These are phyloP conservation scores for Dalbergia oliveri DNA, from an alignment of 306 rosid species.

Conservation along the genomic window DNA sequence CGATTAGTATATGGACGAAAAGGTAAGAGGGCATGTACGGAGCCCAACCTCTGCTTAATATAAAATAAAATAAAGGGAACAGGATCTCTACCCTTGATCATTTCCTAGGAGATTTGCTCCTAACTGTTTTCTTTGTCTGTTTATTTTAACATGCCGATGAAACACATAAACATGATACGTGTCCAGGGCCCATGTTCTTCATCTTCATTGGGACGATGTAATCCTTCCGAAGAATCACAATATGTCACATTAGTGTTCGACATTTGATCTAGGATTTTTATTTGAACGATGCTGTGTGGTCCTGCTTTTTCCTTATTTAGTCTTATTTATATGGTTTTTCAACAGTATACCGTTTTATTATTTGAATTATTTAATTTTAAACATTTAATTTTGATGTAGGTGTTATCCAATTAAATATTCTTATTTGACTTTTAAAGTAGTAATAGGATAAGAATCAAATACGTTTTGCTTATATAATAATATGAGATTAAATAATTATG, in stretches of 20 bases:
- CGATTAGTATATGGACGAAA: slow-evolving; percentile 44
- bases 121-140: slow-evolving; percentile 70
- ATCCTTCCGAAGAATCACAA: slow-evolving; percentile 23
- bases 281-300: slow-evolving; percentile 63
- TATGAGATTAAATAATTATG: too few species aligned
- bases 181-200: slow-evolving; percentile 71
- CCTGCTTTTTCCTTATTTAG: slow-evolving; percentile 39
- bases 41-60: slow-evolving; percentile 39
- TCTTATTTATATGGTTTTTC: not conserved
- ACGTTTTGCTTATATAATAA: too few species aligned
- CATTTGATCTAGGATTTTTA: slow-evolving; percentile 48
- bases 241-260: slow-evolving; percentile 25
- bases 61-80: slow-evolving; percentile 57
- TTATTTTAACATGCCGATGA: slow-evolving; percentile 50
- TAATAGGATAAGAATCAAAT: too few species aligned
- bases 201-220: slow-evolving; percentile 48
- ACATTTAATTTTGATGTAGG: too few species aligned
- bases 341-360: not conserved
- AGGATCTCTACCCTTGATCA: slow-evolving; percentile 63
- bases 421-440: too few species aligned
- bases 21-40: slow-evolving; percentile 55
- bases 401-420: too few species aligned
- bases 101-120: slow-evolving; percentile 70
- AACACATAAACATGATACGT: slow-evolving; percentile 60
- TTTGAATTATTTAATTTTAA: not conserved